Conservation (phyloP, 805 yeast genomes). For the Yamadazyma phyllophila region DNA sequence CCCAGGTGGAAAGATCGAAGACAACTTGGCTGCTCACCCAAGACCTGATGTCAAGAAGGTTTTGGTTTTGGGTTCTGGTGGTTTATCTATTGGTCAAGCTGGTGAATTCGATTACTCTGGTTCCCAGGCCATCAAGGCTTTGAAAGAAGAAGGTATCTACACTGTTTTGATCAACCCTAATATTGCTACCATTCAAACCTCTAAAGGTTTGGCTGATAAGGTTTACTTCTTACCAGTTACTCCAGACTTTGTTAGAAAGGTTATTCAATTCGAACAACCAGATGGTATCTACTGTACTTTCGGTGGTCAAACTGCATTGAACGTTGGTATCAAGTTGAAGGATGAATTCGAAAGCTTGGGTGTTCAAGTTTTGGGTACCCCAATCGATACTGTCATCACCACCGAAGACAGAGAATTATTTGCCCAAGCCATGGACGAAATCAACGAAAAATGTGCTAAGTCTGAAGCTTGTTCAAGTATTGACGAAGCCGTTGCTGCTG, state of each 20-base stretch:
- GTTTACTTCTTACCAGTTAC: conserved; percentile 95
- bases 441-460: conserved; percentile 92
- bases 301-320: conserved; percentile 98
- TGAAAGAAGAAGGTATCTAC: conserved; percentile 93
- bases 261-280: conserved; percentile 93
- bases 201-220: conserved; percentile 93
- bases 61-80: conserved; percentile 94
- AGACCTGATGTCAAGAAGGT: conserved; percentile 85
- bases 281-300: conserved; percentile 94
- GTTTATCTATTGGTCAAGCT: conserved; percentile 95
- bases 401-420: conserved; percentile 97
- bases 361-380: conserved; percentile 96
- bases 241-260: conserved; percentile 91
- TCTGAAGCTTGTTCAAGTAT: conserved; percentile 93
- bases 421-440: conserved; percentile 92
- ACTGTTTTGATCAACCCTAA: conserved; percentile 92
- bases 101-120: conserved; percentile 98
- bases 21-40: conserved; percentile 74
- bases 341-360: conserved; percentile 89
- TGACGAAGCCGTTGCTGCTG: conserved; percentile 92
- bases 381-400: conserved; percentile 91
- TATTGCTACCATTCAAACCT: conserved; percentile 95
- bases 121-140: conserved; percentile 95
- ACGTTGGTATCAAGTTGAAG: conserved; percentile 95
- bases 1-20: conserved; percentile 85